Conservation (phyloP, 805 yeast species). For the Saturnispora quitensis region DNA sequence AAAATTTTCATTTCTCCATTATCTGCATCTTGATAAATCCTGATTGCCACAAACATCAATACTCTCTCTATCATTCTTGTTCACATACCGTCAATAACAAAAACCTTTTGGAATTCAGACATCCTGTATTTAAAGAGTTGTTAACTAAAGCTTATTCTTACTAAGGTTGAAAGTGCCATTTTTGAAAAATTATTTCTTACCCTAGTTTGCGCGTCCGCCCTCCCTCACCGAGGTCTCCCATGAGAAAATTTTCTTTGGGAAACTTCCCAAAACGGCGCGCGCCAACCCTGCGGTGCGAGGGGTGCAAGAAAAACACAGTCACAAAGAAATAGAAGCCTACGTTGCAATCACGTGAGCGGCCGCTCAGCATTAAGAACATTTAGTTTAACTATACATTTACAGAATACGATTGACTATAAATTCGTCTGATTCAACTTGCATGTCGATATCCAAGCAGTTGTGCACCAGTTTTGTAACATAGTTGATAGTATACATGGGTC, state of each 20-base stretch:
- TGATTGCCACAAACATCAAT: neutral
- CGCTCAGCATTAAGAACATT: neutral
- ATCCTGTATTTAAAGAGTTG: constrained; percentile 25
- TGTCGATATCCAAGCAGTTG: neutral
- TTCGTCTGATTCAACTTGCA: neutral
- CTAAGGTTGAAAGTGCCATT: neutral
- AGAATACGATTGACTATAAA: neutral
- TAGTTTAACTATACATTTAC: neutral
- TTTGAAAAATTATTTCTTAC: neutral
- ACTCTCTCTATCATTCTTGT: neutral
- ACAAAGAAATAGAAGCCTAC: neutral
- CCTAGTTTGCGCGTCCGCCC: neutral
- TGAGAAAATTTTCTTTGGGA: neutral
- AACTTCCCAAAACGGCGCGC: neutral
- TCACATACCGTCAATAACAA: constrained; percentile 89
- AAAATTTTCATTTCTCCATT: no score
- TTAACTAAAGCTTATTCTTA: neutral
- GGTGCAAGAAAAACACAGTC: neutral
- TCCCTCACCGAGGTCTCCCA: neutral
- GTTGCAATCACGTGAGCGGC: neutral
- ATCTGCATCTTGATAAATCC: neutral
- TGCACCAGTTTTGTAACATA: constrained; percentile 15
- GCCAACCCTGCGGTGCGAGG: constrained; percentile 1
- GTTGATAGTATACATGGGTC: neutral
- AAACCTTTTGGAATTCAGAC: constrained; percentile 93